phyloP scores from a whole-genome alignment of 805 yeast genomes.

The Candida chauliodis region DNA sequence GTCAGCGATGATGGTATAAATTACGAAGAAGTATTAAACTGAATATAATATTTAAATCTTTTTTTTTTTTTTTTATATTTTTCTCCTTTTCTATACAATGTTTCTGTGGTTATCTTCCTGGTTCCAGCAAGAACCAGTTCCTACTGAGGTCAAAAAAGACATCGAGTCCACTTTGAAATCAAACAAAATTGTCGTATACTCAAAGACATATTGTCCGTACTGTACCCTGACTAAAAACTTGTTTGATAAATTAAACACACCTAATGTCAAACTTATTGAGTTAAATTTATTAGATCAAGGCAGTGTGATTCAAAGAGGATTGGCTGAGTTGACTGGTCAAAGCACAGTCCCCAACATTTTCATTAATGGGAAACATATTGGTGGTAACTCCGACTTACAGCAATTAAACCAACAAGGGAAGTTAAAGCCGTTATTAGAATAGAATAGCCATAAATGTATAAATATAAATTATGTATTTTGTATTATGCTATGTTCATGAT shows the following conservation, averaged over 20 bases:
- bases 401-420: slow-evolving; percentile 21
- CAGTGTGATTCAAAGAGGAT: slow-evolving; percentile 24
- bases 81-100: slow-evolving; percentile 9
- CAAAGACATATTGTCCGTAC: slow-evolving; percentile 31
- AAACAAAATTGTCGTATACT: slow-evolving; percentile 20
- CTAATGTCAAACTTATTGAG: slow-evolving; percentile 25
- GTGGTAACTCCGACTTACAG: slow-evolving; percentile 36
- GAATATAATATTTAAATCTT: not conserved
- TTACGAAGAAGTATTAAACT: slow-evolving; percentile 3
- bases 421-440: slow-evolving; percentile 14
- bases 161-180: slow-evolving; percentile 6
- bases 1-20: not conserved
- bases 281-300: slow-evolving; percentile 26
- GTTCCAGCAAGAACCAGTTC: slow-evolving; percentile 12
- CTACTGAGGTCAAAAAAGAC: slow-evolving; percentile 4
- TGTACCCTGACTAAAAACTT: slow-evolving; percentile 22
- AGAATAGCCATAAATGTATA: too few species aligned
- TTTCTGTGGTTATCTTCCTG: slow-evolving; percentile 16
- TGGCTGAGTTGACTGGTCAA: slow-evolving; percentile 31
- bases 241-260: slow-evolving; percentile 12
- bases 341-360: slow-evolving; percentile 36
- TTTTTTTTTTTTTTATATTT: not conserved
- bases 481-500: slow-evolving; percentile 8
- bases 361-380: slow-evolving; percentile 35
- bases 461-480: not conserved